A percentile compares a stretch with the other conserved stretches of the same genome.
These are phyloP conservation scores for Staphylotrichum tortipilum DNA, from an alignment of 495 filamentous ascomycete species.

Conservation along the genomic window DNA sequence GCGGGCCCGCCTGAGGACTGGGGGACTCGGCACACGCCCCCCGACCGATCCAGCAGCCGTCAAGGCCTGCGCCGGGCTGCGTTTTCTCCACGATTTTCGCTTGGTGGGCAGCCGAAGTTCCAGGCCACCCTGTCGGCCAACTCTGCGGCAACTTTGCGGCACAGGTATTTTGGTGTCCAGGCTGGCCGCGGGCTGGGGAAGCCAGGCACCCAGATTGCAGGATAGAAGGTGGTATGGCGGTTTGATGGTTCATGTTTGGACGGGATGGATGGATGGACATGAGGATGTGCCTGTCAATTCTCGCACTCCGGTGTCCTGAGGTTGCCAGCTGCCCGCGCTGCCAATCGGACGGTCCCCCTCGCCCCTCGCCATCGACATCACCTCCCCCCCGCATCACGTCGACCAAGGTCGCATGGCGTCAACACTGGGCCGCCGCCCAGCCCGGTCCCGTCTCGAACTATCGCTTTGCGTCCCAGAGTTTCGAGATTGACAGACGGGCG, in stretches of 20 bases:
- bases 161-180: constrained; percentile 12
- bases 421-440: too few relatives aligned
- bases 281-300: too few relatives aligned
- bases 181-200: too few relatives aligned
- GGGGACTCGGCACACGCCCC: too few relatives aligned
- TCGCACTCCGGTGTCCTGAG: too few relatives aligned
- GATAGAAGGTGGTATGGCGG: too few relatives aligned
- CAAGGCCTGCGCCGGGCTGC: not conserved
- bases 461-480: not conserved
- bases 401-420: not conserved
- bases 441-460: not conserved
- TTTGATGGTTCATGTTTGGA: too few relatives aligned
- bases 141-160: constrained; percentile 19
- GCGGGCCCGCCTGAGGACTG: too few relatives aligned
- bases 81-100: not conserved
- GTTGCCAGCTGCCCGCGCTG: not conserved
- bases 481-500: not conserved
- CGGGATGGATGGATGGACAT: too few relatives aligned
- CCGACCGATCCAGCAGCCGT: not conserved
- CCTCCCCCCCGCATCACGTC: too few relatives aligned
- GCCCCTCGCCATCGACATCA: not conserved
- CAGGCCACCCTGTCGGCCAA: constrained; percentile 14
- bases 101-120: constrained; percentile 11
- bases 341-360: not conserved
- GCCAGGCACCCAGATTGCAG: too few relatives aligned